Evolutionary conservation across 345 rosid genomes (phyloP), one percentile per base, ranked within the genome.

Genomic region (Odontarrhena argentea): DNA sequence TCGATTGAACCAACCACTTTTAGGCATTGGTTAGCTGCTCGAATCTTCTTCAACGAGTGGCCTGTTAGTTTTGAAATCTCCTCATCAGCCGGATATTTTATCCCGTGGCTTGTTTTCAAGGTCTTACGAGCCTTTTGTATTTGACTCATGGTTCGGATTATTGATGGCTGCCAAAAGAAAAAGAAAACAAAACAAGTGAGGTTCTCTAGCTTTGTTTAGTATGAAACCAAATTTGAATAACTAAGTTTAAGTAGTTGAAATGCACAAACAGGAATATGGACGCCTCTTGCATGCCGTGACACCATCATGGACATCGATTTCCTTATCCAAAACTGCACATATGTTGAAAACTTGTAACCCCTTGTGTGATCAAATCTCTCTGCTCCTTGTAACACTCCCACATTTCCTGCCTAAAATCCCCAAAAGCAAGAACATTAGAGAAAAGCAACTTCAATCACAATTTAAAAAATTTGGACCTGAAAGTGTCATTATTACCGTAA

Each of bases 271-370:
- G 96, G 96, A 79, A 86, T 75, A 61, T 76, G 79, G 55, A 86
- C 79, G 54, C 86, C 96, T 77, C 91, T 82, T 38, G 84, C 81
- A 78, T 81, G 79, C 45, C 45, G 84, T 35, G 84, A 55, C 41
- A 86, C 93, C 78, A 78, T 77, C 78, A 63, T 78, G 52, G 80
- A 83, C 82, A 88, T 81, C 3, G 89, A 84, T 67, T 86, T 88
- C 60, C 87, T 80, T 67, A 91, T 85, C 97, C 97, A 91, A 71
- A 80, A 86, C 54, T 85, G 96, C 35, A 86, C 89, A 79, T 91
- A 91, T 22, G 97, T 91, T 3, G 96, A 88, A 76, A 91, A 88
- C 81, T 69, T 86, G 79, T 75, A 83, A 65, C 97, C 97, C 75
- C 87, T 88, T 22, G 88, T 75, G 74, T 72, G 87, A 81, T 91